Conservation (phyloP, 257 asterid genomes). For the Jasminum sambac region DNA sequence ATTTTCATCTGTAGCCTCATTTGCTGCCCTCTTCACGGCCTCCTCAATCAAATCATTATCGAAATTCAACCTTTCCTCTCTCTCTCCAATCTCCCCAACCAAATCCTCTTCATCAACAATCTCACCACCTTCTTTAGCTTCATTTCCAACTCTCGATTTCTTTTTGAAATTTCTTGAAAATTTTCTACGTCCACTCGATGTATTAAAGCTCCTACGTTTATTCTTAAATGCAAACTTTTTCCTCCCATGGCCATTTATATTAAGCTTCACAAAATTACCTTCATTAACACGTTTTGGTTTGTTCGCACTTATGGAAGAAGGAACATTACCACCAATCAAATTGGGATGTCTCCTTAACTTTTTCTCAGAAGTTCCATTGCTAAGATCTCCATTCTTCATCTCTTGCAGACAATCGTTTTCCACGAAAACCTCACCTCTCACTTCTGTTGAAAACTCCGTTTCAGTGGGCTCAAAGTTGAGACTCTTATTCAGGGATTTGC, state of each 20-base stretch:
- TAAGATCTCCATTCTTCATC: conserved; percentile 25
- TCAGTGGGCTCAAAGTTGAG: conserved; percentile 54
- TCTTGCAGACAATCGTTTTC: conserved; percentile 25
- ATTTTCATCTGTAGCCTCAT: conserved; percentile 72
- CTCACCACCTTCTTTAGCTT: conserved; percentile 37
- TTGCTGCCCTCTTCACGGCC: conserved; percentile 68
- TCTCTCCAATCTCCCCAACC: conserved; percentile 42
- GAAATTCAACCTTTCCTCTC: conserved; percentile 28
- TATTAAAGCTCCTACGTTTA: conserved; percentile 40
- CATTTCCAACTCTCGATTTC: conserved; percentile 37
- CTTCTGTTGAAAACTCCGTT: conserved; percentile 31
- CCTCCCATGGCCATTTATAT: conserved; percentile 86
- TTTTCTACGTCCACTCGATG: conserved; percentile 45
- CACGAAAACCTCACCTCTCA: conserved; percentile 21
- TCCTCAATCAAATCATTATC: conserved; percentile 48
- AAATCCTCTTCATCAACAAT: conserved; percentile 59
- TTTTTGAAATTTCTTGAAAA: conserved; percentile 39
- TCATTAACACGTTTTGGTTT: conserved; percentile 55
- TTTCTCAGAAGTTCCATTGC: conserved; percentile 18
- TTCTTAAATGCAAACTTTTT: conserved; percentile 62
- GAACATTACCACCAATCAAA: conserved; percentile 44
- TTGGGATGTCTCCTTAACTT: conserved; percentile 46
- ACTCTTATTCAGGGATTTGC: conserved; percentile 30
- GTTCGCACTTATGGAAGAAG: conserved; percentile 36
- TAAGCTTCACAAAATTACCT: conserved; percentile 94